Evolutionary conservation across 2,329 filamentous ascomycete genomes (phyloP).

Genomic region (Penicillium corylophilum): DNA sequence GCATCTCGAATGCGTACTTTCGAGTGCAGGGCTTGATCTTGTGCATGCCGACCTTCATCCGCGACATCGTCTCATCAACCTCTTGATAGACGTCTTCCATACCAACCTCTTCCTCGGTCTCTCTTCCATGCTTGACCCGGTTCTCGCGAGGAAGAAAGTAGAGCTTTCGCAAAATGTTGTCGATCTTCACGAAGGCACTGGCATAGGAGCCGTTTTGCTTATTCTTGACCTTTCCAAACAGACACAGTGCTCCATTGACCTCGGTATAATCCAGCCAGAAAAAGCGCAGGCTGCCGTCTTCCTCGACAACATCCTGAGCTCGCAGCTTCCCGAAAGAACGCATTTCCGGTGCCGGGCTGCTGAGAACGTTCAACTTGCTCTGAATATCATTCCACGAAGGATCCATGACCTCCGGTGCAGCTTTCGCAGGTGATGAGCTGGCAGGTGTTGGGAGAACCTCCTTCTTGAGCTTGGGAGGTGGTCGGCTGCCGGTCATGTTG

Average conservation of each 20-base stretch:
- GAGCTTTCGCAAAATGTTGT: conserved; percentile 89
- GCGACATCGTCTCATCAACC: conserved; percentile 84
- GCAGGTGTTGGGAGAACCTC: conserved; percentile 66
- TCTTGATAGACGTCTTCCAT: conserved; percentile 91
- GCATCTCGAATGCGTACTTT: conserved; percentile 94
- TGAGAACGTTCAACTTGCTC: conserved; percentile 80
- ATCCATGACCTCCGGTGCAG: conserved; percentile 64
- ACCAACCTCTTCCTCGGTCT: conserved; percentile 73
- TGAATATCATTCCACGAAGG: conserved; percentile 87
- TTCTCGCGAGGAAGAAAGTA: conserved; percentile 83
- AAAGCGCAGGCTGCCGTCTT: conserved; percentile 86
- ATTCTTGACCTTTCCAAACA: conserved; percentile 95
- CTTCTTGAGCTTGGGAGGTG: conserved; percentile 72
- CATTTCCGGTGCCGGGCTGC: conserved; percentile 65
- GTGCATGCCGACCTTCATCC: conserved; percentile 79
- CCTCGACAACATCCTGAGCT: conserved; percentile 82
- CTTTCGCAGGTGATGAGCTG: conserved; percentile 72
- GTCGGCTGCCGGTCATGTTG: conserved; percentile 80
- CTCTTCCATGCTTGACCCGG: conserved; percentile 58
- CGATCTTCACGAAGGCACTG: conserved; percentile 93
- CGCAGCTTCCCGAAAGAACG: conserved; percentile 74
- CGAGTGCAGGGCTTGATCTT: conserved; percentile 88
- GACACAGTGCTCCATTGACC: conserved; percentile 82
- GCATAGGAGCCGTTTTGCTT: conserved; percentile 75
- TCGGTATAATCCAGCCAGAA: conserved; percentile 98